Evolutionary conservation across 2,329 filamentous ascomycete species (phyloP).

Genomic region (Penicillium glabrum): DNA sequence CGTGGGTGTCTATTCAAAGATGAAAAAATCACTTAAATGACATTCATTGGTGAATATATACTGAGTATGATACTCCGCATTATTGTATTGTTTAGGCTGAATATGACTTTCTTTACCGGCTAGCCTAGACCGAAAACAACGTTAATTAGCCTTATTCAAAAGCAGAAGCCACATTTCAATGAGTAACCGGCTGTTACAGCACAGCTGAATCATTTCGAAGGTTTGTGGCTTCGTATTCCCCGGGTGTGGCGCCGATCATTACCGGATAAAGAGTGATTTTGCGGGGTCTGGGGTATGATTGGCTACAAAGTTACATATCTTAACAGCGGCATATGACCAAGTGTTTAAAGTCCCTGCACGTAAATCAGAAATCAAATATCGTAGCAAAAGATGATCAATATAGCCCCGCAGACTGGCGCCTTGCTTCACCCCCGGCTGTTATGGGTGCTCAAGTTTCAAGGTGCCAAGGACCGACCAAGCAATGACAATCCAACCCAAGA

Average conservation of each 20-base stretch:
- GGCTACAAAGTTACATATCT: not conserved
- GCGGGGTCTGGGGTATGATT: not conserved
- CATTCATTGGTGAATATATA: not conserved
- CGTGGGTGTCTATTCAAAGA: not conserved
- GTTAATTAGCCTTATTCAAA: not conserved
- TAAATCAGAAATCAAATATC: too few relatives aligned
- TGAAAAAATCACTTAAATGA: not conserved
- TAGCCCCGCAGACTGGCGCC: too few relatives aligned
- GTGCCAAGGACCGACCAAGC: too few relatives aligned
- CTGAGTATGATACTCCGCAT: not conserved
- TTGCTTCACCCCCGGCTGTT: too few relatives aligned
- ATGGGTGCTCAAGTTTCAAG: too few relatives aligned
- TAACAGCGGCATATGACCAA: not conserved
- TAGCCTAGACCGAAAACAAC: not conserved
- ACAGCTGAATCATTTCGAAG: not conserved
- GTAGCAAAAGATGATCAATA: too few relatives aligned
- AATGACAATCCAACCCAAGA: too few relatives aligned
- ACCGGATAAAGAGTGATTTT: not conserved
- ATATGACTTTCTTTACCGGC: not conserved
- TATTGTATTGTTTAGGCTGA: not conserved
- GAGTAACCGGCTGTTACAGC: not conserved
- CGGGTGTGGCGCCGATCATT: not conserved
- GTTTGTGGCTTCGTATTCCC: not conserved
- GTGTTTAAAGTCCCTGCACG: not conserved
- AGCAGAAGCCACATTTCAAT: not conserved